A percentile compares a stretch with the other conserved stretches of the same genome.
Evolutionary conservation across 768 basidiomycete species (phyloP).

Genomic region (Boletus sp.): DNA sequence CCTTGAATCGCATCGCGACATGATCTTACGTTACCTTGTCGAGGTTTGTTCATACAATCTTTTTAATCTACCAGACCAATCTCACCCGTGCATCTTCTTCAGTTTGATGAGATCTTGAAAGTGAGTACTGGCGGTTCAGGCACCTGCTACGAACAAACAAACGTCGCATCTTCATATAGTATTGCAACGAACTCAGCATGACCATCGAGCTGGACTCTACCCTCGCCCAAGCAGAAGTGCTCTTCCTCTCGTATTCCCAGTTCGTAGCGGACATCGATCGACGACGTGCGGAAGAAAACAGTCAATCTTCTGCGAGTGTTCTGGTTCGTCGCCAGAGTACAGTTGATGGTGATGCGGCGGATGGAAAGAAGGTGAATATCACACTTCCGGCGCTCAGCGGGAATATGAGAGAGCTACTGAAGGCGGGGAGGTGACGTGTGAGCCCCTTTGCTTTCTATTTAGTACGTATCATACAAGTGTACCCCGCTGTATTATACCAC

Average conservation of each 20-base stretch:
- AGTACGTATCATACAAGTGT: constrained; percentile 6
- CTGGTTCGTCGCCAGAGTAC: constrained; percentile 35
- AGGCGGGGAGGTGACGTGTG: constrained; percentile 37
- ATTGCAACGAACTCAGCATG: constrained; percentile 93
- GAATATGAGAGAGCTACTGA: constrained; percentile 58
- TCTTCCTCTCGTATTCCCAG: constrained; percentile 89
- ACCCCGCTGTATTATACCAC: constrained; percentile 17
- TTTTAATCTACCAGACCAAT: not conserved
- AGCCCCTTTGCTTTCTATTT: not conserved
- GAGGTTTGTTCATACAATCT: constrained; percentile 55
- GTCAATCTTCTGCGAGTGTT: constrained; percentile 17
- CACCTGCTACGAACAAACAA: not conserved
- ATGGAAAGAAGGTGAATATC: constrained; percentile 28
- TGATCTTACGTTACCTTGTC: constrained; percentile 90
- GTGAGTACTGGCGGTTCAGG: constrained; percentile 10
- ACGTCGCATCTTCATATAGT: constrained; percentile 40
- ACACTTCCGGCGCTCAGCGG: constrained; percentile 54
- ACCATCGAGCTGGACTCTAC: constrained; percentile 96
- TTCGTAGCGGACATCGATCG: constrained; percentile 88
- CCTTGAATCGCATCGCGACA: constrained; percentile 91
- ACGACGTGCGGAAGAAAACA: constrained; percentile 56
- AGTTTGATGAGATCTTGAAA: constrained; percentile 59
- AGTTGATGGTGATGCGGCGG: not conserved
- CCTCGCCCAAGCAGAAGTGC: constrained; percentile 93
- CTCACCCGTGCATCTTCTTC: constrained; percentile 4